phyloP scores from a whole-genome alignment of 148 eudicot species.

The Arbutus unedo region DNA sequence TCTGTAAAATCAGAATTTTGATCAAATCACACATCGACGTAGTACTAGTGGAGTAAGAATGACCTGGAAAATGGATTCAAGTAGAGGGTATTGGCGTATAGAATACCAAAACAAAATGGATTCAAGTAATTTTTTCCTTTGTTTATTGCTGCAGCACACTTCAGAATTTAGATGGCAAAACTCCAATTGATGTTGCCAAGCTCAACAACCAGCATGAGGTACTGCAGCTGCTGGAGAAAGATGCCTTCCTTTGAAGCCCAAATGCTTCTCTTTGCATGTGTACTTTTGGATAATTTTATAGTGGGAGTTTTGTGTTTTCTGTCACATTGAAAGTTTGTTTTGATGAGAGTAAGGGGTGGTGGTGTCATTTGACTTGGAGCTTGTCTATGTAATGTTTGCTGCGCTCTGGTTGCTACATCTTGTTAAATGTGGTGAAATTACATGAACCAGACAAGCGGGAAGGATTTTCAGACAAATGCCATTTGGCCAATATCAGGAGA shows the following conservation, averaged over 20 bases:
- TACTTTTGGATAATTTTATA: not conserved
- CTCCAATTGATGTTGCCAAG: conserved; percentile 94
- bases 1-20: too few relatives aligned
- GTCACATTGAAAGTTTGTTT: not conserved
- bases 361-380: conserved; percentile 5
- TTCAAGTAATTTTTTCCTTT: too few relatives aligned
- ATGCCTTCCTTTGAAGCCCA: conserved; percentile 70
- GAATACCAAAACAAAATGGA: too few relatives aligned
- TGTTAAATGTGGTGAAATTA: too few relatives aligned
- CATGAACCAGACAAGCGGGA: too few relatives aligned
- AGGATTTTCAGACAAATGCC: too few relatives aligned
- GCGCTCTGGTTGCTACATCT: not conserved
- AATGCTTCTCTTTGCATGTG: conserved; percentile 4
- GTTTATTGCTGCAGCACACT: conserved; percentile 60
- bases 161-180: conserved; percentile 90
- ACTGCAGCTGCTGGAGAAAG: conserved; percentile 82
- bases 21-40: too few relatives aligned
- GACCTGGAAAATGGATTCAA: too few relatives aligned
- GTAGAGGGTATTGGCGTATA: too few relatives aligned
- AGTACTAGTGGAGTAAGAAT: too few relatives aligned
- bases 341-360: not conserved
- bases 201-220: conserved; percentile 88
- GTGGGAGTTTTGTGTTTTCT: not conserved
- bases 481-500: too few relatives aligned
- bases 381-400: not conserved